Percentiles rank a stretch among this genome's conserved stretches.
phyloP scores from a whole-genome alignment of 2,329 filamentous ascomycete species.

The Metarhizium sp. region DNA sequence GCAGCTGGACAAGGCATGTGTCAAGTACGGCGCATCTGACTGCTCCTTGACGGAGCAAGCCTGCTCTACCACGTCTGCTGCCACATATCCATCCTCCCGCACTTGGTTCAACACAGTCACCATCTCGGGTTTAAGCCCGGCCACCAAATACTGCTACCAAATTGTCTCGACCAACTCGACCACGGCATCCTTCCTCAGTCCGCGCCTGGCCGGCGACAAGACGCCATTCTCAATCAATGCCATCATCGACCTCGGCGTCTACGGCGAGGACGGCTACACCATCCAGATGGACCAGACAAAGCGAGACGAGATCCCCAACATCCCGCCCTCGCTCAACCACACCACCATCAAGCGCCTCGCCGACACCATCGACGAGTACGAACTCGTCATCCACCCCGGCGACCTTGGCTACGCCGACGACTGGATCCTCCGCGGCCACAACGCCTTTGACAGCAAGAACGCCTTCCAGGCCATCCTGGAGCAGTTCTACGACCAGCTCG shows the following conservation, averaged over 20 bases:
- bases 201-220: conserved; percentile 42
- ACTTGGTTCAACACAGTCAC: conserved; percentile 42
- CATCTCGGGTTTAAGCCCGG: conserved; percentile 35
- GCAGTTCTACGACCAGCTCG: conserved; percentile 35
- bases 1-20: conserved; percentile 34
- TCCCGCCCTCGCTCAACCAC: conserved; percentile 45
- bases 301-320: conserved; percentile 35
- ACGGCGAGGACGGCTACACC: conserved; percentile 23
- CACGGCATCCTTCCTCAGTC: conserved; percentile 43
- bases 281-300: conserved; percentile 32
- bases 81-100: conserved; percentile 43
- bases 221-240: conserved; percentile 42
- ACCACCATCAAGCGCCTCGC: conserved; percentile 48
- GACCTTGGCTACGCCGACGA: conserved; percentile 52
- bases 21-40: conserved; percentile 38
- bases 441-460: conserved; percentile 36
- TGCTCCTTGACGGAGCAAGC: conserved; percentile 25
- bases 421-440: conserved; percentile 38
- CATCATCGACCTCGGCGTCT: conserved; percentile 42
- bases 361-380: conserved; percentile 42
- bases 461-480: conserved; percentile 49
- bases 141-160: conserved; percentile 52
- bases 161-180: conserved; percentile 47
- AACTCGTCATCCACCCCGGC: conserved; percentile 43
- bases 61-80: conserved; percentile 34